Base-by-base conservation (phyloP, 2,329 filamentous ascomycete genomes). In the Penicillium janthinellum region DNA sequence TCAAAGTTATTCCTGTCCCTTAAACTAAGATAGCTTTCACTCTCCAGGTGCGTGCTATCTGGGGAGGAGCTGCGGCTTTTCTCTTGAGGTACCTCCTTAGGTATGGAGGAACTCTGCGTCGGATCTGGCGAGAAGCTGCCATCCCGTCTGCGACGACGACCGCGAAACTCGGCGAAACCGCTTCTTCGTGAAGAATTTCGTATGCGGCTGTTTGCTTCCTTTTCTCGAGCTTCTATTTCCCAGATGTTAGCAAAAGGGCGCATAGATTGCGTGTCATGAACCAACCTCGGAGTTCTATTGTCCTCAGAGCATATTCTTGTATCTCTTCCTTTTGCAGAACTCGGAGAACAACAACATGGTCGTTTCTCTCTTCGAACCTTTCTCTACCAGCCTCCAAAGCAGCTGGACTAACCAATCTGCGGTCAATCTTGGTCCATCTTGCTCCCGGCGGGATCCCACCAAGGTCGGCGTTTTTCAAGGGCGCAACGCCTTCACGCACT, bases 361-460 rank as follows among this genome's bases (percentile, higher is more conserved):
- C 92, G 61, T 92, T 85, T n/a, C 92, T 86, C 68, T 94, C 90
- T 76, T 97, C 93, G 66, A 90, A 97, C 25, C 93, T 84, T 78
- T 96, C 92, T 68, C 93, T 90, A 17, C 90, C 90, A 61, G 90
- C 84, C 58, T 91, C 89, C 42, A 97, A 78, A 0, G 92, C 92
- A 66, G 94, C 90, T 0, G 92, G 92, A 68, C 96, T 96, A 70
- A 97, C 92, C 58, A 96, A 84, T 66, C 89, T 88, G 58, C 92
- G 87, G 72, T 89, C 90, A 72, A 97, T 92, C 79, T 94, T 96
- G 53, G 92, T 96, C 92, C 92, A 96, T 58, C 91, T 85, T 34
- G 92, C 92, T 57, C 89, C 90, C 0, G 87, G 77, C 0, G 90
- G 90, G 22, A 91, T 90, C 47, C 90, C 88, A 62, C 88, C 87